phyloP scores from a whole-genome alignment of 768 basidiomycete genomes.

The Leccinum subtestaceum region DNA sequence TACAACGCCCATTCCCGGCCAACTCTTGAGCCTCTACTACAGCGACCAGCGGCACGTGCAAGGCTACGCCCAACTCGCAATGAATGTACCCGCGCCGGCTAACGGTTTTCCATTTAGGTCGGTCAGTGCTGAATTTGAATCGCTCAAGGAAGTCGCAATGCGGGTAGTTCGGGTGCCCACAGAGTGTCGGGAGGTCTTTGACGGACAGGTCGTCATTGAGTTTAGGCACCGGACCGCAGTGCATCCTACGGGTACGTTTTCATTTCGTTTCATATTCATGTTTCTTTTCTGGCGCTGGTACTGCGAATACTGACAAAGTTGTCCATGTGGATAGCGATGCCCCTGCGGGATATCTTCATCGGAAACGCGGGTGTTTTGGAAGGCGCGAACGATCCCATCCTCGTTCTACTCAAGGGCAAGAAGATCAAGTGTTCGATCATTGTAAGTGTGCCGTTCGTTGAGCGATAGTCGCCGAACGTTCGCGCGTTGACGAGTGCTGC shows the following conservation, averaged over 20 bases:
- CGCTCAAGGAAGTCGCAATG: background rate
- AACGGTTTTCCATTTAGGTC: background rate
- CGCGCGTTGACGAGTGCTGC: background rate
- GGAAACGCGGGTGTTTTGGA: background rate
- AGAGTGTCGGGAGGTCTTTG: background rate
- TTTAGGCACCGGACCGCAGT: background rate
- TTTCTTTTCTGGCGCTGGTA: background rate
- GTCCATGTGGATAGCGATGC: background rate
- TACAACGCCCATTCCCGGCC: background rate
- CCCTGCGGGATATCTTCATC: background rate
- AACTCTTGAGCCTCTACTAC: constrained; percentile 3
- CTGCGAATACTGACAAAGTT: background rate
- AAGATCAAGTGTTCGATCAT: background rate
- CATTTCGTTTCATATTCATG: background rate
- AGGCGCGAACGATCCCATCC: background rate
- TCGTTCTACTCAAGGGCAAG: background rate
- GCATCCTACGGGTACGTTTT: constrained; percentile 2
- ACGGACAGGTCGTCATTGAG: background rate
- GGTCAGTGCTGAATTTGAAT: background rate
- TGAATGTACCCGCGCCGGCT: background rate
- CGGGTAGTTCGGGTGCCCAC: background rate
- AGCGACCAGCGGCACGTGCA: background rate
- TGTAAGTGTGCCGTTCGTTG: background rate
- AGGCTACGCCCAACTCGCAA: background rate
- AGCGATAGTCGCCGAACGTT: background rate